Percentiles rank a stretch among this genome's conserved stretches.
Evolutionary conservation across 192 early-diverging fungal genomes (phyloP).

Genomic region (Umbelopsis isabellina): DNA sequence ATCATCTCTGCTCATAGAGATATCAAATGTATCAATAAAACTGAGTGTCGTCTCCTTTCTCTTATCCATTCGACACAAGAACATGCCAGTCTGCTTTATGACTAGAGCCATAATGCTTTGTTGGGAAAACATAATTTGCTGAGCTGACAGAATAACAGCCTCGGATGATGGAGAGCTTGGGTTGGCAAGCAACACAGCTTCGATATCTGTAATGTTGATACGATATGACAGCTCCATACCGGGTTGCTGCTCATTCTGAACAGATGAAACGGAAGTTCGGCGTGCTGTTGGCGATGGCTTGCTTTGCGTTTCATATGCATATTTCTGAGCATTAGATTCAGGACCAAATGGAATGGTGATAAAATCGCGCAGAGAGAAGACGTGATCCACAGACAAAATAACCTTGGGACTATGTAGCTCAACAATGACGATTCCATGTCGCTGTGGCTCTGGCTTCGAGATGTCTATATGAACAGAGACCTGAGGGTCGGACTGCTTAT

Average conservation of each 20-base stretch:
- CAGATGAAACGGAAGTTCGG: conserved; percentile 12
- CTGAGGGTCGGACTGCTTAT: conserved; percentile 64
- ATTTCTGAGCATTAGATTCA: conserved; percentile 10
- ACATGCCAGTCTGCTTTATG: conserved; percentile 85
- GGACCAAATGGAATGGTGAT: conserved; percentile 66
- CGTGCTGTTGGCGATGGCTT: conserved; percentile 1
- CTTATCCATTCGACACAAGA: conserved; percentile 88
- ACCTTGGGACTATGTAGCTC: conserved; percentile 84
- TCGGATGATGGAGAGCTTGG: conserved; percentile 72
- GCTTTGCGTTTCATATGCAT: not conserved
- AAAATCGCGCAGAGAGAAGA: conserved; percentile 78
- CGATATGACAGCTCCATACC: conserved; percentile 65
- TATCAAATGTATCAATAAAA: conserved; percentile 91
- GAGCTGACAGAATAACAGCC: conserved; percentile 84
- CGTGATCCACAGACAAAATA: conserved; percentile 85
- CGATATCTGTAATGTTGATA: conserved; percentile 77
- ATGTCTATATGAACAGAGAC: conserved; percentile 53
- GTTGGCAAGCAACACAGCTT: conserved; percentile 85
- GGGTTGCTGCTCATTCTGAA: conserved; percentile 19
- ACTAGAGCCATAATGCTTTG: conserved; percentile 76
- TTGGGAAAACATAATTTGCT: conserved; percentile 80
- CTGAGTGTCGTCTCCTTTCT: conserved; percentile 76
- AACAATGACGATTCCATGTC: conserved; percentile 62
- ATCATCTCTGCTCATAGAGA: conserved; percentile 79
- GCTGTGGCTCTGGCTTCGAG: conserved; percentile 43